A percentile compares a stretch with the other conserved stretches of the same genome.
phyloP scores from a whole-genome alignment of 2,329 filamentous ascomycete species.

The Neofusicoccum umdonicola region DNA sequence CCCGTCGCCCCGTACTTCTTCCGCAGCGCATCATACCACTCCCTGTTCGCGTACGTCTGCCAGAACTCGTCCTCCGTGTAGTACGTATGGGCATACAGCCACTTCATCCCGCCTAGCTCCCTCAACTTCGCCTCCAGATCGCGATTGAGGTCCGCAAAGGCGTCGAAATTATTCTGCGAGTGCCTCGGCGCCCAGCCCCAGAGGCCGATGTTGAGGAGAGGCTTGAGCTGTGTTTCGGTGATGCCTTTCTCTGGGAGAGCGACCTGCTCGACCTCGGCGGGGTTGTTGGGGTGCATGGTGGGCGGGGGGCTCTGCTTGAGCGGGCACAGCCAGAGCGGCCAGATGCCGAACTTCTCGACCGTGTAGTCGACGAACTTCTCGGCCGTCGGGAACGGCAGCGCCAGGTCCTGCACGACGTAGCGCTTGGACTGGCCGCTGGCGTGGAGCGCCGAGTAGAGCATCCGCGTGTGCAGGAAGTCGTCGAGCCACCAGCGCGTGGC shows the following conservation, averaged over 20 bases:
- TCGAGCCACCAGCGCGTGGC: slow-evolving; percentile 62
- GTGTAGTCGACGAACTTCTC: slow-evolving; percentile 46
- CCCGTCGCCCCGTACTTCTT: slow-evolving; percentile 58
- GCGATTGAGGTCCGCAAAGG: slow-evolving; percentile 56
- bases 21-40: slow-evolving; percentile 58
- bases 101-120: slow-evolving; percentile 64
- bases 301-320: slow-evolving; percentile 27
- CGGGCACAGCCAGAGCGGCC: slow-evolving; percentile 51
- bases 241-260: slow-evolving; percentile 17
- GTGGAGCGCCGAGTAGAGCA: slow-evolving; percentile 66
- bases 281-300: slow-evolving; percentile 12
- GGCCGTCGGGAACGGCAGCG: slow-evolving; percentile 43
- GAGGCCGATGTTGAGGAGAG: slow-evolving; percentile 60
- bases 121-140: slow-evolving; percentile 59
- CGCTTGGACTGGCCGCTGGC: slow-evolving; percentile 58
- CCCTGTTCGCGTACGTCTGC: slow-evolving; percentile 56
- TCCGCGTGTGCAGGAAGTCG: slow-evolving; percentile 60
- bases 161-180: slow-evolving; percentile 22
- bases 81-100: slow-evolving; percentile 68
- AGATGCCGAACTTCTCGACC: slow-evolving; percentile 41
- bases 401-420: slow-evolving; percentile 65
- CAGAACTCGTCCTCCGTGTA: slow-evolving; percentile 69
- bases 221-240: slow-evolving; percentile 29
- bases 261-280: not conserved
- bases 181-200: slow-evolving; percentile 58